These are phyloP conservation scores for Miscanthus lutarioriparius DNA, from an alignment of 176 grass and related monocot species.

Conservation along the genomic window DNA sequence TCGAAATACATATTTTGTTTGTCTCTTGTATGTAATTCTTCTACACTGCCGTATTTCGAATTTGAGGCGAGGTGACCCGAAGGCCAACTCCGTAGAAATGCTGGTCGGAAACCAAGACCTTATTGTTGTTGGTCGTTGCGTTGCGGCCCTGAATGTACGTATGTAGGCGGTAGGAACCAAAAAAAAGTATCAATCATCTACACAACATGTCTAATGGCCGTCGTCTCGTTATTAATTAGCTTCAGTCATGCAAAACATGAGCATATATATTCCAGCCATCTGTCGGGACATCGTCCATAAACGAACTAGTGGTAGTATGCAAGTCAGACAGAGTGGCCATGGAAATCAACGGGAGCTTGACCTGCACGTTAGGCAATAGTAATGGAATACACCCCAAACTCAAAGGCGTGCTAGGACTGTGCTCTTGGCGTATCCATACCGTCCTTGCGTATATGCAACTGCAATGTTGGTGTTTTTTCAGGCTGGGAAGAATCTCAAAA, in stretches of 20 bases:
- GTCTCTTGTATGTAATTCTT: background rate
- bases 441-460: constrained; percentile 17
- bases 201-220: background rate
- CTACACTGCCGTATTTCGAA: background rate
- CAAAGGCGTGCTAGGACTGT: constrained; percentile 26
- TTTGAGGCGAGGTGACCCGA: background rate
- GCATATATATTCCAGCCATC: background rate
- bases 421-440: constrained; percentile 16
- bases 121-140: background rate
- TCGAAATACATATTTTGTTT: background rate
- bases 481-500: background rate
- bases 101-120: constrained; percentile 20
- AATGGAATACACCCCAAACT: background rate
- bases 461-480: background rate
- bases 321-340: constrained; percentile 16
- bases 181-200: background rate
- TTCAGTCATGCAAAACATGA: background rate
- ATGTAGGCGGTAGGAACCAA: background rate
- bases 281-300: constrained; percentile 18
- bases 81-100: background rate
- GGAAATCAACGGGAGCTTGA: constrained; percentile 36
- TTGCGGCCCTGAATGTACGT: background rate
- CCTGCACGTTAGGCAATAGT: constrained; percentile 29
- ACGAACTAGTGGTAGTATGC: background rate
- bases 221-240: background rate